Conservation (phyloP, 257 asterid species). For the Solanum bukasovii region DNA sequence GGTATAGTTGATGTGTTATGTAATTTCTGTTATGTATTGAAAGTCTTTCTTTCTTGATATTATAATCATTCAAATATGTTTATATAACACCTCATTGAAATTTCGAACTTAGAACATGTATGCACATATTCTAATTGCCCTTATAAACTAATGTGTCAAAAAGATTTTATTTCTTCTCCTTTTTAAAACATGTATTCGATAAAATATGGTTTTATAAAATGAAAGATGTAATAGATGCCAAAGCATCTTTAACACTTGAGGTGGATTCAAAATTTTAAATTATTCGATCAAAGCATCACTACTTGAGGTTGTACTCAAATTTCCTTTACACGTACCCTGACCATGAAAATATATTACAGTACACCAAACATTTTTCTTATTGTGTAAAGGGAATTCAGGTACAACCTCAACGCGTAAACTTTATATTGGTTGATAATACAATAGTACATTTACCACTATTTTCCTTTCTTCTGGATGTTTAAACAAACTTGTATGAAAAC, state of each 20-base stretch:
- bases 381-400: neutral
- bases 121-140: neutral
- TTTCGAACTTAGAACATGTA: neutral
- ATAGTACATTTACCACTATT: neutral
- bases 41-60: neutral
- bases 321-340: neutral
- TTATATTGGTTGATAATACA: neutral
- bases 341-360: neutral
- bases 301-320: neutral
- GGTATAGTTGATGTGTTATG: neutral
- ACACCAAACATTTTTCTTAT: neutral
- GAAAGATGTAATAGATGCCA: neutral
- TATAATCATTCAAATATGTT: neutral
- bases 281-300: neutral
- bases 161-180: neutral
- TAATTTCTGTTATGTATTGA: neutral
- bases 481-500: neutral
- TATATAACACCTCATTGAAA: neutral
- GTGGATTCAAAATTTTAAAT: neutral
- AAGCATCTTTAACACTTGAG: neutral
- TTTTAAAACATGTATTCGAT: neutral
- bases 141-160: neutral
- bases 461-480: neutral
- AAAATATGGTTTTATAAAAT: neutral
- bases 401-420: neutral